These are phyloP conservation scores for Chaetomium olivaceum DNA, from an alignment of 2,329 filamentous ascomycete genomes.

Conservation along the genomic window DNA sequence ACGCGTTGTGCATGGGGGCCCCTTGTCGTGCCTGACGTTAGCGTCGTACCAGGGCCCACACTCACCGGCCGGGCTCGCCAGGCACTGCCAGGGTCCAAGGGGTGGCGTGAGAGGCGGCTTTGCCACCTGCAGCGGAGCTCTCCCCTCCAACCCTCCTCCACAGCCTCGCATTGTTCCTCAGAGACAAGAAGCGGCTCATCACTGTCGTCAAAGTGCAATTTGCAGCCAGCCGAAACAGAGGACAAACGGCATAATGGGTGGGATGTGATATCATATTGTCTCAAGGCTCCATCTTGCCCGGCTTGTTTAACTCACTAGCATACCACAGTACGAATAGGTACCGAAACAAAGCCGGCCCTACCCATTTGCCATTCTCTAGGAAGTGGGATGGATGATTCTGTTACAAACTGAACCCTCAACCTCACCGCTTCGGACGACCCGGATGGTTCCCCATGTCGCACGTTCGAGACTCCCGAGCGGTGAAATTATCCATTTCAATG, in stretches of 20 bases:
- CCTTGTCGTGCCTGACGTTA: slow-evolving; percentile 30
- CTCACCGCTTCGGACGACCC: slow-evolving; percentile 23
- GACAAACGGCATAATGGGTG: not conserved
- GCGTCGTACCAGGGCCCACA: slow-evolving; percentile 24
- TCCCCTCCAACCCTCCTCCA: not conserved
- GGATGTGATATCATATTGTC: slow-evolving; percentile 12
- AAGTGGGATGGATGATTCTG: not conserved
- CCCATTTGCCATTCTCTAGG: not conserved
- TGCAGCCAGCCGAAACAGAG: not conserved
- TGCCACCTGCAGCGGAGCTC: slow-evolving; percentile 13
- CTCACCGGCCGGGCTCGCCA: not conserved
- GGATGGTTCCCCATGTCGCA: not conserved
- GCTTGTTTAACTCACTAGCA: not conserved
- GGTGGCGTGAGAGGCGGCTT: slow-evolving; percentile 27
- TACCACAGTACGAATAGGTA: too few relatives aligned
- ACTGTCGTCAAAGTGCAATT: not conserved
- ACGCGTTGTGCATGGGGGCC: slow-evolving; percentile 25
- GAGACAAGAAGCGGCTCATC: not conserved
- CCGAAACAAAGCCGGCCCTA: not conserved
- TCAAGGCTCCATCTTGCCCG: not conserved
- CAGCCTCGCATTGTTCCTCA: slow-evolving; percentile 17
- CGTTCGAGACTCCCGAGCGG: slow-evolving; percentile 16
- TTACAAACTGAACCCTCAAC: not conserved
- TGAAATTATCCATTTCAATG: slow-evolving; percentile 20
- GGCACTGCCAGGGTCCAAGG: not conserved